Evolutionary conservation across 2,329 filamentous ascomycete genomes (phyloP), one percentile per base, ranked within the genome.

Genomic region (Nemania serpens): DNA sequence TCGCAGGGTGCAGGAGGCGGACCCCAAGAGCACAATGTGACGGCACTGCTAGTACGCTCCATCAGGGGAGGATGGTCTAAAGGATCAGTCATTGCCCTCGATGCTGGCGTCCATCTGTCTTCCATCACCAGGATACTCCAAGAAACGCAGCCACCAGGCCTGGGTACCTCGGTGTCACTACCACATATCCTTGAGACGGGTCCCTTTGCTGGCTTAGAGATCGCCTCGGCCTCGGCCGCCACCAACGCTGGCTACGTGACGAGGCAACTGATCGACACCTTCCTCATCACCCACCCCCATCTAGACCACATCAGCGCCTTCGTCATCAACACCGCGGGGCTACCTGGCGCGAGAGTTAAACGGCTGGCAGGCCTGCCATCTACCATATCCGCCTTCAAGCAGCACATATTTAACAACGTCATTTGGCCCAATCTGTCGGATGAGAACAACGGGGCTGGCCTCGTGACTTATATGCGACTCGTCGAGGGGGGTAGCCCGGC

Each of bases 391-490:
- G 93, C 94, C 0, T 88, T 99, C 76, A 98, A 97, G 74, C 87
- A 82, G 0, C 93, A 99, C 76, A 91, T 99, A 61, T 99, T 99
- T 80, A 99, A 99, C 76, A 96, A 97, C 71, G 81, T 97, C 59
- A 96, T 98, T 55, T 99, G 95, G 95, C 95, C 95, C 0, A 99
- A 99, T 68, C 79, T 99, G 41, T 96, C 92, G 0, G 94, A 99
- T 71, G 95, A 99, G 77, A 95, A 97, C 74, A 93, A 93, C 36
- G 95, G 95, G 22, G 93, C 93, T 3, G 95, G 95, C 0, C 83
- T 99, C 29, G 87, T 99, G 36, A 97, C 92, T 0, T 98, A 96
- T 69, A 88, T 93, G 74, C 86, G 95, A 15, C 81, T 99, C 10
- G 88, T 91, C 5, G 93, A 97, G 73, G 94, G 93, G 11, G 94